Evolutionary conservation across 2,329 filamentous ascomycete species (phyloP).

Genomic region (Colletotrichum coccodes): DNA sequence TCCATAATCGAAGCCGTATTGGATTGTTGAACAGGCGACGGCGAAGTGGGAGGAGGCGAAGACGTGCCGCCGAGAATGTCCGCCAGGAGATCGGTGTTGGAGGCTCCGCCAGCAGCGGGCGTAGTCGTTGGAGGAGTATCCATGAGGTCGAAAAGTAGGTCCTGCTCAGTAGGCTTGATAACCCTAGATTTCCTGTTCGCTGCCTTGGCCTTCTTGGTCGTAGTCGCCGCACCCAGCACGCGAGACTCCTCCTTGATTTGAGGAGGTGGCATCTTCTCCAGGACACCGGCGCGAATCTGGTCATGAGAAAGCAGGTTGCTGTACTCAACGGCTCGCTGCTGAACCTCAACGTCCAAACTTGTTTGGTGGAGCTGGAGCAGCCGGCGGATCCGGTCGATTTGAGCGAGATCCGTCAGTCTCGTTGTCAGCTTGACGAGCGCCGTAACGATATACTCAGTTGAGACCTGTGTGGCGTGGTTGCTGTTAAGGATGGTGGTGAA

Average conservation of each 20-base stretch:
- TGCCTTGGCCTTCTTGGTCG: slow-evolving; percentile 69
- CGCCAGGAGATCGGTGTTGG: slow-evolving; percentile 87
- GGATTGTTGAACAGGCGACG: slow-evolving; percentile 64
- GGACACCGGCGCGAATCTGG: slow-evolving; percentile 84
- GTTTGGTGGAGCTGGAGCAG: slow-evolving; percentile 82
- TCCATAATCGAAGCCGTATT: slow-evolving; percentile 86
- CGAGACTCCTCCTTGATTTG: slow-evolving; percentile 96
- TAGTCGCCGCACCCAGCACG: slow-evolving; percentile 82
- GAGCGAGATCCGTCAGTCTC: slow-evolving; percentile 82
- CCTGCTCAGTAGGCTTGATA: slow-evolving; percentile 87
- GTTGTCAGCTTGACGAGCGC: slow-evolving; percentile 95
- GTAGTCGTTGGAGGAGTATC: slow-evolving; percentile 71
- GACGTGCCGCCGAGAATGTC: slow-evolving; percentile 88
- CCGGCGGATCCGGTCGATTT: slow-evolving; percentile 85
- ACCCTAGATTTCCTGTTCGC: slow-evolving; percentile 80
- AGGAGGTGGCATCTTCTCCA: slow-evolving; percentile 97
- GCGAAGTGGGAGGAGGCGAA: slow-evolving; percentile 49
- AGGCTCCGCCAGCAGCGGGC: slow-evolving; percentile 59
- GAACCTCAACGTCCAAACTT: slow-evolving; percentile 93
- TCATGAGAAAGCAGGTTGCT: slow-evolving; percentile 94
- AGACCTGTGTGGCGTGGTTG: slow-evolving; percentile 89
- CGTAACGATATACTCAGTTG: slow-evolving; percentile 96
- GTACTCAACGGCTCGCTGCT: slow-evolving; percentile 96
- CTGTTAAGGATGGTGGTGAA: slow-evolving; percentile 93
- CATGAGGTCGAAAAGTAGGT: slow-evolving; percentile 93